phyloP scores from a whole-genome alignment of 1,284 basidiomycete genomes.

The Chalciporus sp. region DNA sequence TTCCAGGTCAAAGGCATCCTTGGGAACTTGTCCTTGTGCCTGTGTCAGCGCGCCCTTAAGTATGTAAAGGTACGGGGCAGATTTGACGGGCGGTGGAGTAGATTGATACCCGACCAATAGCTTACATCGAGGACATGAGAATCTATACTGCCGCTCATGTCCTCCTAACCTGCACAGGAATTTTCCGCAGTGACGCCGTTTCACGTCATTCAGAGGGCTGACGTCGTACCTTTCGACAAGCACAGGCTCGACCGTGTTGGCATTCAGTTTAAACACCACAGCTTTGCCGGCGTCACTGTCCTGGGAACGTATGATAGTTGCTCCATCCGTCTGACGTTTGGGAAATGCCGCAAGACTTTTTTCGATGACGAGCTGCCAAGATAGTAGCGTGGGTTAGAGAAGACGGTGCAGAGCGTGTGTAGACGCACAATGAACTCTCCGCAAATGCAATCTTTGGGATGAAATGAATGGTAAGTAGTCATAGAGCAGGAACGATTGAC shows the following conservation, averaged over 20 bases:
- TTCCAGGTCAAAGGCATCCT: conserved; percentile 73
- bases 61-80: conserved; percentile 73
- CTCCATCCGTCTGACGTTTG: conserved; percentile 70
- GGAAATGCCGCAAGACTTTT: conserved; percentile 70
- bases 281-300: conserved; percentile 59
- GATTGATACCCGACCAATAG: conserved; percentile 76
- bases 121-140: conserved; percentile 74
- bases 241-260: conserved; percentile 60
- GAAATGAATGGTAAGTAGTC: conserved; percentile 12
- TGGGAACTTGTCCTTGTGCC: conserved; percentile 75
- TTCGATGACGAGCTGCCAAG: conserved; percentile 75
- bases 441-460: conserved; percentile 72
- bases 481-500: conserved; percentile 27
- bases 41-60: conserved; percentile 74
- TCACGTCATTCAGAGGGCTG: conserved; percentile 18
- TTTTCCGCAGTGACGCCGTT: conserved; percentile 10
- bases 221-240: conserved; percentile 67
- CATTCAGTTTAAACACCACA: conserved; percentile 78
- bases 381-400: conserved; percentile 11
- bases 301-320: conserved; percentile 70
- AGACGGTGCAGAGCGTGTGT: not conserved
- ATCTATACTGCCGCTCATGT: conserved; percentile 75
- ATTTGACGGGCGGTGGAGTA: conserved; percentile 69
- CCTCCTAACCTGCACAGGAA: conserved; percentile 50
- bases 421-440: conserved; percentile 78